Evolutionary conservation across 306 rosid species (phyloP), one percentile per base, ranked within the genome.

Genomic region (Lablab purpureus): DNA sequence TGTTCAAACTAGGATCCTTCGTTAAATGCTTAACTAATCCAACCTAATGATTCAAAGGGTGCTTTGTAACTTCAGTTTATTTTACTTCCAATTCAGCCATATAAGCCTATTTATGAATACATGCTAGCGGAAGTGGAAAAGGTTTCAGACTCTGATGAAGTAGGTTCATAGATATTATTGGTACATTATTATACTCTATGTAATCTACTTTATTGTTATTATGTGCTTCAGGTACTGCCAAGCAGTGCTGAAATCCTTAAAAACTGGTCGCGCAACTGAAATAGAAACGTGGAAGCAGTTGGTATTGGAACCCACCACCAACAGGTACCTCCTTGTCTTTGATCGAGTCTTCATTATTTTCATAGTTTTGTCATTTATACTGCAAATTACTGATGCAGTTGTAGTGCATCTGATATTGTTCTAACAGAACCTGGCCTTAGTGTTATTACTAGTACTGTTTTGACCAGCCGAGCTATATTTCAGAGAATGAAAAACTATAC

Each of bases 91-190:
- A 92, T 94, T 82, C 97, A 91, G 63, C 98, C 98, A 54, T 94
- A 94, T 91, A 94, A 92, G 89, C 93, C 92, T 68, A 43, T 92
- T 67, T 92, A 94, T 83, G 98, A 97, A 15, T 75, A 89, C 85
- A 94, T 94, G 98, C 89, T 94, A 62, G 98, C 93, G 54, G 97
- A 94, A 89, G 92, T 94, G 70, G 98, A 97, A 69, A 94, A 84
- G 82, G 76, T 94, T 86, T 92, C 97, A 28, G 98, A 92, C 67
- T 91, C 98, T n/a, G 2, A 77, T 94, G 90, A 92, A 88, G 98
- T 94, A 90, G 89, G 96, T 89, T 63, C 19, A 51, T 36, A 21
- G 34, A 27, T 18, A 65, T 60, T 82, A 87, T 92, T 40, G 73
- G 41, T 78, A 34, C 34, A 3, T 40, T 84, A 23, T 67, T 62